Base-by-base conservation (phyloP, 192 early-diverging fungal genomes). In the Coemansia sp. region DNA sequence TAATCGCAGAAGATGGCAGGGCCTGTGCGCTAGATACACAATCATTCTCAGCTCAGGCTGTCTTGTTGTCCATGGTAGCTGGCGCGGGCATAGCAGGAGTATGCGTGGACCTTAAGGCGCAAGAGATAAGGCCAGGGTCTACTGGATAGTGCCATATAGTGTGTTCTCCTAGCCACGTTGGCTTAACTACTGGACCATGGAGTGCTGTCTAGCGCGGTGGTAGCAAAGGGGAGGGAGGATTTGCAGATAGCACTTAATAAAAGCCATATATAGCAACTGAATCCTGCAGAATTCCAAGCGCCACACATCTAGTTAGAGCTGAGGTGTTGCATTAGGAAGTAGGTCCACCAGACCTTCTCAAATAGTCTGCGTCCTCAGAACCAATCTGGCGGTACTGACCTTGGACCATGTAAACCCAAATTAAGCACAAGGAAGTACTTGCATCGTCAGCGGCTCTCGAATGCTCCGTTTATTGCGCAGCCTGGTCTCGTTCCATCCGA, bases 1-100 rank as follows among this genome's bases (percentile, higher is more conserved):
- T 32, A 29, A 14, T 2, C 29, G 55, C 4, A 34, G 29, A 58
- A 11, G 27, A 15, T 17, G 29, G 46, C 46, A 21, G 42, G 55
- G 55, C 55, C 55, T 58, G 55, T 32, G 55, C 27, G 55, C 29
- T 58, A 34, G 55, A 58, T 58, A 34, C 55, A 58, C 55, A 55
- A 55, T 31, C 51, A 55, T 23, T 4, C 55, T 8, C 27, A 15
- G 29, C 0, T 4, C 51, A 29, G 51, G 25, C 25, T 12, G 23
- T 7, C 14, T 14, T 17, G 42, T 17, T 15, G 15, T 6, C 12
- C 42, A 17, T 45, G 42, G 34, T 48, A 19, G n/a, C 45, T 48
- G 6, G 45, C 5, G n/a, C 2, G 19, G 19, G 19, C 1, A 48
- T 19, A 48, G 45, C 19, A 48, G 48, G 19, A 21, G 19, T 50